These are phyloP conservation scores for Globisporangium canariense DNA, from an alignment of 352 stramenopile genomes.

Conservation along the genomic window DNA sequence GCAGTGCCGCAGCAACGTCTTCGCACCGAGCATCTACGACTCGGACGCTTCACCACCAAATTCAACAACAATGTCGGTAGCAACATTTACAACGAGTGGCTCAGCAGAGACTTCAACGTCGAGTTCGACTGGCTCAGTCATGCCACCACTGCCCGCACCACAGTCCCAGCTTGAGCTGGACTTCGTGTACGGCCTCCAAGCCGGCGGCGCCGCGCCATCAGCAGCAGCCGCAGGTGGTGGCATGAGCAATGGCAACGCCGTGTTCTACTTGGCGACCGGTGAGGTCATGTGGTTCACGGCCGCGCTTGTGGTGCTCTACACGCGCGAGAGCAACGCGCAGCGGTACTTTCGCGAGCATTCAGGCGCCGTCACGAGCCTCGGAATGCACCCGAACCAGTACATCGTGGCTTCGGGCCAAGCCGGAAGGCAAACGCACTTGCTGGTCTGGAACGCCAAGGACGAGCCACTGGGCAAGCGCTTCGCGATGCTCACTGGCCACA, in stretches of 20 bases:
- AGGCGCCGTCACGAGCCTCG: constrained; percentile 49
- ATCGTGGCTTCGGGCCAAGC: constrained; percentile 62
- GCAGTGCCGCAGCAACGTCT: constrained; percentile 66
- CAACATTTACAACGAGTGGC: neutral
- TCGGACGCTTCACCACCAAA: neutral
- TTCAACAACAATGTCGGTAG: neutral
- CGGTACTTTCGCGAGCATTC: constrained; percentile 62
- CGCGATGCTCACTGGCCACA: constrained; percentile 47
- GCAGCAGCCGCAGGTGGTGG: constrained; percentile 2
- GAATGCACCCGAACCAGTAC: constrained; percentile 55
- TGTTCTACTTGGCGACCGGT: constrained; percentile 51
- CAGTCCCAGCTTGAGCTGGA: constrained; percentile 47
- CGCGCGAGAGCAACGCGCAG: constrained; percentile 43
- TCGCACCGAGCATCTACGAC: constrained; percentile 55
- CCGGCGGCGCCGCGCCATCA: constrained; percentile 17
- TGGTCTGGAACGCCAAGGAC: constrained; percentile 70
- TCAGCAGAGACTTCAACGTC: neutral
- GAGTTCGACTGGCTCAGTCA: neutral
- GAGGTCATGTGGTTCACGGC: constrained; percentile 69
- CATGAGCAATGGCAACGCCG: constrained; percentile 38
- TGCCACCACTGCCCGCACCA: constrained; percentile 20
- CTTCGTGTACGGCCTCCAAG: constrained; percentile 61
- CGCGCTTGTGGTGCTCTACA: constrained; percentile 56
- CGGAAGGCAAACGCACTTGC: constrained; percentile 49
- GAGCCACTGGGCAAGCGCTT: constrained; percentile 54